Base-by-base conservation (phyloP, 2,329 filamentous ascomycete species). In the Sarocladiaceae sp. region DNA sequence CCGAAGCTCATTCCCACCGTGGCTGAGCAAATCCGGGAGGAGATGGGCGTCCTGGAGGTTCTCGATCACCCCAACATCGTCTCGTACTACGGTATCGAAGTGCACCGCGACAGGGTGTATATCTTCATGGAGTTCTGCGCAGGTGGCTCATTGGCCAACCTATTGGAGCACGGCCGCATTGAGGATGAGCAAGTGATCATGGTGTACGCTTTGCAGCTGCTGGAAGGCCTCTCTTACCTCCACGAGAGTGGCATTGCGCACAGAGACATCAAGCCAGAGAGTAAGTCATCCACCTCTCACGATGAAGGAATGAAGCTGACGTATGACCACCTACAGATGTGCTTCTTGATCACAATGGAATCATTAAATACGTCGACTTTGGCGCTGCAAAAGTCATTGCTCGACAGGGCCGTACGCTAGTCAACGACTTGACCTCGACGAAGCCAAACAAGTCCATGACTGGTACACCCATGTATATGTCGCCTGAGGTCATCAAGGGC, bases 51-150 rank as follows among this genome's bases (percentile, higher is more conserved):
- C 4, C 70, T 98, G 40, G 91, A 97, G 64, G 85, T 96, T 1
- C 76, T 98, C 35, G 90, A 98, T 58, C 93, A 98, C 60, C 93
- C 93, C 18, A 98, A 98, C 60, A 88, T 98, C 49, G 94, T 98
- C 18, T 91, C 89, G 9, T 98, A 98, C 66, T 93, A 93, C 59
- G 93, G 93, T 47, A 97, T 98, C 57, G 93, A 98, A 64, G 93
- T 96, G 3, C 93, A 98, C 65, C 81, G 93, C 50, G 93, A 98
- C 72, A 93, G 95, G 60, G 93, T 98, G n/a, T 98, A 97, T 65
- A 96, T 98, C 53, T 98, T 98, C 62, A 98, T 98, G 93, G 93
- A 98, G 64, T 97, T 95, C 65, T 98, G 93, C 64, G 94, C 89
- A 4, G 91, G 93, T 43, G 93, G 93, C 16, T 97, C 91, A 13